Evolutionary conservation across 495 filamentous ascomycete genomes (phyloP), one percentile per base, ranked within the genome.

Genomic region (Xylona heveae): DNA sequence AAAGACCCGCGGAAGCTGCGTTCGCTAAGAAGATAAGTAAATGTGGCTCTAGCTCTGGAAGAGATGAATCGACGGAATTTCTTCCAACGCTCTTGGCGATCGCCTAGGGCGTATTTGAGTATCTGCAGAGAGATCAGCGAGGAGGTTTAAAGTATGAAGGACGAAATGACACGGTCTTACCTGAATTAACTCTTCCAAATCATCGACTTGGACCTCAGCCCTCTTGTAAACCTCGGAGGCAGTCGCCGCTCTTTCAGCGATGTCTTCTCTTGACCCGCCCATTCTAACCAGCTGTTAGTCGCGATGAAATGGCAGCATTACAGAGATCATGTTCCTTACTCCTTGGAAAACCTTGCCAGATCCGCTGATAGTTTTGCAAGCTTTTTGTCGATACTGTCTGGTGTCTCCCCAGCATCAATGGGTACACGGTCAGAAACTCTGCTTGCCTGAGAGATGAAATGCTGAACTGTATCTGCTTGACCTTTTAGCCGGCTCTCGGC

Each of bases 11-110:
- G 68, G 53, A 92, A 99, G 10, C 75, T 69, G 42, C 88, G 66
- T 47, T 94, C 83, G 42, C 71, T 77, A 28, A 99, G 63, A 9
- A 95, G 62, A 44, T 82, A 88, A 24, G 63, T 73, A 46, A 99
- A 99, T 38, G 79, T 80, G 12, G 71, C 68, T 30, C 83, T 71
- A 17, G 84, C 82, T 31, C 80, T 70, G 8, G 70, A 70, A 7
- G 81, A 78, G 37, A 99, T 94, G 39, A 71, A 68, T 8, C 64
- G 56, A 40, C 83, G 73, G 51, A 99, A 95, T 31, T 67, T 61
- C 34, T 63, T 55, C 77, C 80, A 95, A 38, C 80, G 72, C 17
- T 66, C 56, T 24, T 73, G 64, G 3, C 88, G 78, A 31, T 78
- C 54, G 19, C 59, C 53, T 19, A 91, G 62, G 0, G 81, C 66